phyloP scores from a whole-genome alignment of 2,329 filamentous ascomycete genomes.

The Exophiala sp. region DNA sequence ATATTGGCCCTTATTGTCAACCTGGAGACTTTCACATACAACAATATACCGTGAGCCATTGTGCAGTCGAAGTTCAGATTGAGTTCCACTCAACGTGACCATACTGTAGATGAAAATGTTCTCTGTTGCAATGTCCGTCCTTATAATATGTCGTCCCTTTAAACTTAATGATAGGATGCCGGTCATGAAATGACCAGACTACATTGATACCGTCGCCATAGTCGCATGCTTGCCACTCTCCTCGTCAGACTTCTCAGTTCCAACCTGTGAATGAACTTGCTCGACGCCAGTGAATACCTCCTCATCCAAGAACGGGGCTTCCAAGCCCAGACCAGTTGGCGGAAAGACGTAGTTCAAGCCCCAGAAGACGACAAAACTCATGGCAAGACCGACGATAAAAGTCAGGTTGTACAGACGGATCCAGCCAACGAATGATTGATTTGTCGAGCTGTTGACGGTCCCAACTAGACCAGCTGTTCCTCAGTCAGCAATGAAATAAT shows the following conservation, averaged over 20 bases:
- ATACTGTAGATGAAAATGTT: too few species aligned
- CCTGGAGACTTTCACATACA: too few species aligned
- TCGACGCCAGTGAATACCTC: slow-evolving; percentile 13
- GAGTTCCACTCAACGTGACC: too few species aligned
- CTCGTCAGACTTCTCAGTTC: slow-evolving; percentile 1
- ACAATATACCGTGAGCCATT: too few species aligned
- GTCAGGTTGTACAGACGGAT: slow-evolving; percentile 29
- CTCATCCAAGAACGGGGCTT: slow-evolving; percentile 23
- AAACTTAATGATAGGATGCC: too few species aligned
- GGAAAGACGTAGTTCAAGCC: slow-evolving; percentile 22
- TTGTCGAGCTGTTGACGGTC: slow-evolving; percentile 21
- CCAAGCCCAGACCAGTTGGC: slow-evolving; percentile 22
- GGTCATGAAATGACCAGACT: background rate
- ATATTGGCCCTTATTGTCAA: too few species aligned
- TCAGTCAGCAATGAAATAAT: background rate
- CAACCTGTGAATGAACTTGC: background rate
- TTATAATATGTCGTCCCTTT: too few species aligned
- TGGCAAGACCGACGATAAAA: slow-evolving; percentile 27
- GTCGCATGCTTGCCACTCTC: slow-evolving; percentile 1
- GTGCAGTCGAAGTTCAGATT: too few species aligned
- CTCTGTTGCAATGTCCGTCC: too few species aligned
- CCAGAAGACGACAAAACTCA: slow-evolving; percentile 25
- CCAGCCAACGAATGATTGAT: slow-evolving; percentile 20
- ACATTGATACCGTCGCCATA: slow-evolving; percentile 11
- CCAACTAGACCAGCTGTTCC: slow-evolving; percentile 25